Evolutionary conservation across 805 yeast genomes (phyloP).

Genomic region (Spathaspora sp.): DNA sequence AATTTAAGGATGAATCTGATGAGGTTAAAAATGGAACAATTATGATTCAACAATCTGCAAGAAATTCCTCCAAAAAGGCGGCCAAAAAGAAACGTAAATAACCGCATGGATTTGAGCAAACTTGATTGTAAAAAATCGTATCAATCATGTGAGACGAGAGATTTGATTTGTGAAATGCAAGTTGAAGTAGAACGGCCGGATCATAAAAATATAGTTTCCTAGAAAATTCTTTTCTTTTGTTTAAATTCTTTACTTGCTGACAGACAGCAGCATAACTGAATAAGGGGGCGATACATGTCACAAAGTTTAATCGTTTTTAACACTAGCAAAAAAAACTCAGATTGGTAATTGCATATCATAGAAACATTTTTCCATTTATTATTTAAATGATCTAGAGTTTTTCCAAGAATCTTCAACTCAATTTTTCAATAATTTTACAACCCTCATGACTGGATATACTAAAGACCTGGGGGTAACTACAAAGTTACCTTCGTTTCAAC

Average conservation of each 20-base stretch:
- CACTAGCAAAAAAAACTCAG: background rate
- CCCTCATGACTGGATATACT: background rate
- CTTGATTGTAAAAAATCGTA: no score
- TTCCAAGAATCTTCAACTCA: background rate
- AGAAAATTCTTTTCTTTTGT: background rate
- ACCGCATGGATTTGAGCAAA: background rate
- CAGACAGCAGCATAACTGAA: background rate
- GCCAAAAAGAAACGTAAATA: conserved; percentile 16
- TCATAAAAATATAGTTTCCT: background rate
- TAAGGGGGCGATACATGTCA: background rate
- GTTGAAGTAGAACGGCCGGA: background rate
- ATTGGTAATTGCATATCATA: background rate
- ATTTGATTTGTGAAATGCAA: background rate
- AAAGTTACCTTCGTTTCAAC: conserved; percentile 10
- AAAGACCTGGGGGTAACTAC: conserved; percentile 1
- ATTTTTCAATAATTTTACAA: background rate
- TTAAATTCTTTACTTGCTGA: background rate
- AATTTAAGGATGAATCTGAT: conserved; percentile 65
- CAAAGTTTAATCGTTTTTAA: background rate
- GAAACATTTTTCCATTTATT: background rate
- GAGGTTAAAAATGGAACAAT: conserved; percentile 72
- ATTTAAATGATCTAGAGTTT: background rate
- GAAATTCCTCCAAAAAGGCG: conserved; percentile 3
- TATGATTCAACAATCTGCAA: conserved; percentile 34
- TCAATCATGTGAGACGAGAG: background rate